Evolutionary conservation across 2,329 filamentous ascomycete genomes (phyloP), one percentile per base, ranked within the genome.

Genomic region (Mariannaea sp.): DNA sequence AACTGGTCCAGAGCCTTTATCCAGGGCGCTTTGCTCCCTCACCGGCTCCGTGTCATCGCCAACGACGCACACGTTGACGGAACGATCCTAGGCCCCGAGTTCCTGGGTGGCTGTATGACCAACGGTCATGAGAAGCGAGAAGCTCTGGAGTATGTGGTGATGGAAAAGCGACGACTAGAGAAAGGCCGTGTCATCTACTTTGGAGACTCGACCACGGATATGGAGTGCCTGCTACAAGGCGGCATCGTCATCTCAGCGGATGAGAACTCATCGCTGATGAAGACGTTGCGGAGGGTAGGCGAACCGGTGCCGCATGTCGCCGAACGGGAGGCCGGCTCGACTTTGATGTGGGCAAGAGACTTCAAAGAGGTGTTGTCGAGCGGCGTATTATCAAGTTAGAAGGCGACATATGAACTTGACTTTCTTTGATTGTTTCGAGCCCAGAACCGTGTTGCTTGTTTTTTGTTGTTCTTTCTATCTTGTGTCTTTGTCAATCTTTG

Each of bases 171-270:
- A n/a, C n/a, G n/a, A n/a, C n/a, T n/a, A n/a, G 8, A 24, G 22
- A 57, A 64, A 4, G 57, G 51, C 1, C 49, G 58, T 49, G 62
- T 72, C n/a, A 65, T 81, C n/a, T 85, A 84, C 68, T 77, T 83
- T 64, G 82, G 82, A 7, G 82, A 85, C 64, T 83, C 81, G 22
- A 74, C 75, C 2, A 84, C 81, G 2, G 82, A 85, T 63, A 66
- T 84, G 50, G 76, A 78, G 62, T 84, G 81, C 53, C 66, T 85
- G 30, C 58, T 82, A 4, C 63, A 67, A 17, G 68, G 70, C 5
- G 82, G 80, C 4, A 68, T 83, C 17, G 75, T 80, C 35, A 72
- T 85, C 32, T 72, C 76, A 1, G 64, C 75, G 30, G 61, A 69
- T 13, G 70, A 70, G 53, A 59, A 54, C 5, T 69, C 61, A n/a